Evolutionary conservation across 176 grass and related monocot species (phyloP).

Genomic region (Melocanna baccifera): DNA sequence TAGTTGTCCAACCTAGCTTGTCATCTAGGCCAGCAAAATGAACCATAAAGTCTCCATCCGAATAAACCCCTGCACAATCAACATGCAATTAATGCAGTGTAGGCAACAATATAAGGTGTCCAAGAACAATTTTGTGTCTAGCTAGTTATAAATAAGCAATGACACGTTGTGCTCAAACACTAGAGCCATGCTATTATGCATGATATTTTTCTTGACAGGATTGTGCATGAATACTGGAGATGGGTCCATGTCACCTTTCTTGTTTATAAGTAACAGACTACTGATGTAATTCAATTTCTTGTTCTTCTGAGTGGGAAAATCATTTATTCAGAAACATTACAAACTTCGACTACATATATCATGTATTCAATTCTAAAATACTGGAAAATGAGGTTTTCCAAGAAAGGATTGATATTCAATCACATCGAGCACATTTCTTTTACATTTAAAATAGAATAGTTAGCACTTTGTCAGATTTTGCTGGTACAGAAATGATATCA

Average conservation of each 20-base stretch:
- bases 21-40: slow-evolving; percentile 86
- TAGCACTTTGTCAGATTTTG: not conserved
- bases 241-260: not conserved
- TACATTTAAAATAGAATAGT: not conserved
- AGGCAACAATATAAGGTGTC: not conserved
- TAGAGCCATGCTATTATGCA: not conserved
- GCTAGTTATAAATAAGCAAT: not conserved
- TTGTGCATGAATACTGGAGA: not conserved
- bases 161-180: not conserved
- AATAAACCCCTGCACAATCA: slow-evolving; percentile 65
- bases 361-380: not conserved
- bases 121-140: not conserved
- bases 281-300: not conserved
- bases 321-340: not conserved
- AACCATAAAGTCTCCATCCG: slow-evolving; percentile 85
- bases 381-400: not conserved
- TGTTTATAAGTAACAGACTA: not conserved
- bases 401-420: not conserved
- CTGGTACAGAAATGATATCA: not conserved
- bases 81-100: not conserved
- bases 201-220: not conserved
- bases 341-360: not conserved
- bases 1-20: slow-evolving; percentile 63
- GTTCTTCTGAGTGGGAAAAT: not conserved
- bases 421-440: not conserved